Conservation (phyloP, 2,329 filamentous ascomycete genomes). For the Fusarium citri region DNA sequence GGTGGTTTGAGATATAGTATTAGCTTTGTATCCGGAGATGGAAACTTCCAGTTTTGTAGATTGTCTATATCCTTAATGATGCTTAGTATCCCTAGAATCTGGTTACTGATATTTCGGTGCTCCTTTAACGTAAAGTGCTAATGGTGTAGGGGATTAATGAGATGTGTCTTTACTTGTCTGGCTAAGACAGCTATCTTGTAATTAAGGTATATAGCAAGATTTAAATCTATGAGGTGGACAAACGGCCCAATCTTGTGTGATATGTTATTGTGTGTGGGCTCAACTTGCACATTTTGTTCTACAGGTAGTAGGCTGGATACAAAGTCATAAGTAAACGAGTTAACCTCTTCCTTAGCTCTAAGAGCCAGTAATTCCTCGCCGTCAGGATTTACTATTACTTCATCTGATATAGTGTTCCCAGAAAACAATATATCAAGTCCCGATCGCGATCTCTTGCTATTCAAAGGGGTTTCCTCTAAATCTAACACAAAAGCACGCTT, state of each 20-base stretch:
- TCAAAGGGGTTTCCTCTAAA: not conserved
- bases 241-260: not conserved
- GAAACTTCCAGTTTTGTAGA: not conserved
- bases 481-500: not conserved
- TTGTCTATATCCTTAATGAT: not conserved
- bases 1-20: conserved; percentile 1
- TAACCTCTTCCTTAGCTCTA: not conserved
- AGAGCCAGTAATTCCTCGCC: not conserved
- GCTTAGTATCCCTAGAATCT: not conserved
- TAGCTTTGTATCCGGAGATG: not conserved
- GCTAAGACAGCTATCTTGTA: not conserved
- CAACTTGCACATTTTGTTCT: not conserved
- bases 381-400: not conserved
- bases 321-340: not conserved
- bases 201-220: not conserved
- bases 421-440: not conserved
- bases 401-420: not conserved
- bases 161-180: not conserved
- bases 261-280: not conserved
- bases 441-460: not conserved
- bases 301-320: not conserved
- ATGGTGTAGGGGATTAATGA: not conserved
- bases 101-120: no score
- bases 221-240: not conserved
- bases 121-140: not conserved